Percentiles rank a stretch among this genome's conserved stretches.
Evolutionary conservation across 192 early-diverging fungal species (phyloP).

Genomic region (Thoreauomyces humboldtii): DNA sequence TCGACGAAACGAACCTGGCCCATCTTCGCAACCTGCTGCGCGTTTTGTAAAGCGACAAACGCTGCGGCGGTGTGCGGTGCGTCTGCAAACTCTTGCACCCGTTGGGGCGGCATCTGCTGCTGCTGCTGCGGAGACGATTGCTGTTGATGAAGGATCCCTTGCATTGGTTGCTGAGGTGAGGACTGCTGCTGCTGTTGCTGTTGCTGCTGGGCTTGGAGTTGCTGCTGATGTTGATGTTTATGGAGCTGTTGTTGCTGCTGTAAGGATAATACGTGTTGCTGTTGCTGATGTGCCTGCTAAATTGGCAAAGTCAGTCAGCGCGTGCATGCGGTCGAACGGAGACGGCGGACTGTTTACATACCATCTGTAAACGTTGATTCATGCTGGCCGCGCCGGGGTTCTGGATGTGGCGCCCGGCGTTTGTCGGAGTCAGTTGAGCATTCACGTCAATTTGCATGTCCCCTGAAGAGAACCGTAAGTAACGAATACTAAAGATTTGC

Average conservation of each 20-base stretch:
- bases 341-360: neutral
- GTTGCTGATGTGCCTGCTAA: neutral
- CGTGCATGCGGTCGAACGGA: too few relatives aligned
- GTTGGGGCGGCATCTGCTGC: conserved; percentile 8
- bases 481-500: too few relatives aligned
- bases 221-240: neutral
- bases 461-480: too few relatives aligned
- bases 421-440: too few relatives aligned
- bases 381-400: conserved; percentile 1
- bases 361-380: conserved; percentile 23
- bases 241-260: conserved; percentile 11
- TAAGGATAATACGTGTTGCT: neutral
- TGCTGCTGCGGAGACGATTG: conserved; percentile 4
- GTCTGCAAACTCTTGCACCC: conserved; percentile 11
- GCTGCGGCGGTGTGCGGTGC: conserved; percentile 33
- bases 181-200: conserved; percentile 1
- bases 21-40: conserved; percentile 32
- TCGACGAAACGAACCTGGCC: conserved; percentile 12
- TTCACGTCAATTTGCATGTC: too few relatives aligned
- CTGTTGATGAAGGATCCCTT: neutral
- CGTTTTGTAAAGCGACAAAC: conserved; percentile 32
- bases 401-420: too few relatives aligned
- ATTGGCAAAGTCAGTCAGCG: too few relatives aligned
- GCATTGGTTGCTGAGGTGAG: neutral
- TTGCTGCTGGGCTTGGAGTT: neutral